Base-by-base conservation (phyloP, 2,329 filamentous ascomycete species). In the Ophiostoma montium region DNA sequence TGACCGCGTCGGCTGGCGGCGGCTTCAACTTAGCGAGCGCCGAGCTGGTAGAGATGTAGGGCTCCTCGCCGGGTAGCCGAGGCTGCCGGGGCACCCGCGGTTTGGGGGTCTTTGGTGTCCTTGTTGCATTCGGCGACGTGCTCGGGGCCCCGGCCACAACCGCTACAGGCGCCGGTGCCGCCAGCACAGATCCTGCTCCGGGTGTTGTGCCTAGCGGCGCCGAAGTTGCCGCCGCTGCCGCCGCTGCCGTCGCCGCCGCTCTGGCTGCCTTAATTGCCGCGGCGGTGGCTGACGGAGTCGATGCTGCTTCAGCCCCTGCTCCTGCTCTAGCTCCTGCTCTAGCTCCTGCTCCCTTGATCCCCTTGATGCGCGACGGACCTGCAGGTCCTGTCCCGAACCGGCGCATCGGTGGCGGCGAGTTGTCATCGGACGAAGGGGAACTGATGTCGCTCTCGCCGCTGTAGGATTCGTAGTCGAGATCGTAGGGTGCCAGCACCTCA, bases 401-500 rank as follows among this genome's bases (percentile, higher is more conserved):
- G 11, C 46, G 49, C 50, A 48, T 33, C 31, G 60, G 60, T 13
- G 63, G 59, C 3, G 63, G 62, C 2, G 66, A 63, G 21, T 64
- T 60, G 16, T 71, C 67, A 5, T 67, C 54, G 3, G 52, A 54
- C 12, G 55, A 49, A 8, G 54, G 47, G 23, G 52, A 55, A 38
- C 53, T 57, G 7, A 53, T n/a, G 18, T 75, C 74, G 55, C 68
- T 73, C 13, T 70, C 70, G 19, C 72, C 74, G 43, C 66, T 74
- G 51, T 71, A 76, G 1, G 70, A 67, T 47, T 80, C 76, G 59
- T 78, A 80, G 51, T 80, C 76, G 21, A 81, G 63, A 49, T 82
- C 78, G 57, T 80, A 81, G 0, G 78, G 78, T 1, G 78, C 77
- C 43, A 82, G 66, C 9, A 82, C 78, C 59, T 82, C 78, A 41